Percentiles rank a stretch among this genome's conserved stretches.
phyloP scores from a whole-genome alignment of 1,284 basidiomycete species.

The Naganishia sp. region DNA sequence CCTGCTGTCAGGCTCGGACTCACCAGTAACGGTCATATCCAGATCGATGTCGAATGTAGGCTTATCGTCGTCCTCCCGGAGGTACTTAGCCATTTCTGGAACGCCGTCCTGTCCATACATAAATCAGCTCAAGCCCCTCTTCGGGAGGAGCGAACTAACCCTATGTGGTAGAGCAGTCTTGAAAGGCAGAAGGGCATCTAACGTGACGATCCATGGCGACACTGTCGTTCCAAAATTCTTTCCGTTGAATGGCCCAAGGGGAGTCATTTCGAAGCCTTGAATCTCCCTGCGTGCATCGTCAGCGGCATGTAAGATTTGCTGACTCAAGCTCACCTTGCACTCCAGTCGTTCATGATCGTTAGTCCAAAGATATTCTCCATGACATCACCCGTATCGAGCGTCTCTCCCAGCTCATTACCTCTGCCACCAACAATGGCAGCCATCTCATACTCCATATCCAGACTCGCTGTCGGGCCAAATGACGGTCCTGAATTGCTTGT shows the following conservation, averaged over 20 bases:
- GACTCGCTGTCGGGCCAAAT: conserved; percentile 34
- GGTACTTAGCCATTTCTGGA: conserved; percentile 30
- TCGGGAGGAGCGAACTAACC: not conserved
- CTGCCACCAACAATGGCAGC: conserved; percentile 34
- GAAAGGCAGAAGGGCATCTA: conserved; percentile 39
- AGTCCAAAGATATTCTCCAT: conserved; percentile 38
- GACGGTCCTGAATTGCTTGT: conserved; percentile 24
- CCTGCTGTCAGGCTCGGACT: not conserved
- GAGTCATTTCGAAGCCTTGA: conserved; percentile 35
- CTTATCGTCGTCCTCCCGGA: conserved; percentile 28
- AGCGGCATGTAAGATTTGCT: not conserved
- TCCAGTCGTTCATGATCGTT: conserved; percentile 42
- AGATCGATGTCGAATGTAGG: conserved; percentile 27
- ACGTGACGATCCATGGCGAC: conserved; percentile 38
- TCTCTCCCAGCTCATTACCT: conserved; percentile 35
- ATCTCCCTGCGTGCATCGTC: conserved; percentile 22
- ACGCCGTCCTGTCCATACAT: conserved; percentile 25
- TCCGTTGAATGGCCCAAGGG: conserved; percentile 36
- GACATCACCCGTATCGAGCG: conserved; percentile 34
- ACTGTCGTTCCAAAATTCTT: conserved; percentile 44
- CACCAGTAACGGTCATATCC: conserved; percentile 25
- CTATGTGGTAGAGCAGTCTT: conserved; percentile 31
- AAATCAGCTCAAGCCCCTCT: conserved; percentile 20
- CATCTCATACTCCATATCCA: conserved; percentile 43
- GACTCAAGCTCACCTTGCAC: conserved; percentile 29